Evolutionary conservation across 1,284 basidiomycete species (phyloP).

Genomic region (Schizophyllum commune): DNA sequence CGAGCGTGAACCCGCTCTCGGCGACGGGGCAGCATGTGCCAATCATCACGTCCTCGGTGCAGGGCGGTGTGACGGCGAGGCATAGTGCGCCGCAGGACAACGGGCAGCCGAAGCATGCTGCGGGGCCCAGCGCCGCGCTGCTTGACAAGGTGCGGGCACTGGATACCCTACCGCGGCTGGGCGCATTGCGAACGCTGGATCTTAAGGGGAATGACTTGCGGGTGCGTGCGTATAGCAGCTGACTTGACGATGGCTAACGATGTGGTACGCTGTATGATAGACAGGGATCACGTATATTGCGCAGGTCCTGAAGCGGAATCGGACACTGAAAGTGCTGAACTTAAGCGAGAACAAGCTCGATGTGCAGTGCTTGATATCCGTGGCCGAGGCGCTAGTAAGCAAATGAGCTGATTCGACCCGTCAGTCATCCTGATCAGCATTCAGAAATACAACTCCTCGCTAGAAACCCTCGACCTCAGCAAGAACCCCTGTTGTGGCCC

Average conservation of each 20-base stretch:
- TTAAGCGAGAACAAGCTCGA: slow-evolving; percentile 93
- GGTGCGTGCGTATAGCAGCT: slow-evolving; percentile 36
- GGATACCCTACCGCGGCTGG: slow-evolving; percentile 79
- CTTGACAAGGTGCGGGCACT: slow-evolving; percentile 77
- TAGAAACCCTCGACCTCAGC: slow-evolving; percentile 92
- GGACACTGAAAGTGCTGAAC: slow-evolving; percentile 91
- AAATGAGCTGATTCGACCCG: not conserved
- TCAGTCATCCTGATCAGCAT: not conserved
- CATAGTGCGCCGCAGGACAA: slow-evolving; percentile 29
- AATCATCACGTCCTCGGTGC: slow-evolving; percentile 66
- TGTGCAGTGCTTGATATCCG: slow-evolving; percentile 65
- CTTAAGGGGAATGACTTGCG: slow-evolving; percentile 87
- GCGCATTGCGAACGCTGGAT: slow-evolving; percentile 84
- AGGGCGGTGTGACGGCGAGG: slow-evolving; percentile 73
- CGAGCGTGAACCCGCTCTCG: slow-evolving; percentile 42
- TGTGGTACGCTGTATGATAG: slow-evolving; percentile 25
- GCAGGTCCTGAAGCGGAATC: slow-evolving; percentile 92
- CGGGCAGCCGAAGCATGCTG: slow-evolving; percentile 23
- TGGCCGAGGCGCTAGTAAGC: slow-evolving; percentile 86
- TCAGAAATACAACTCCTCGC: slow-evolving; percentile 89
- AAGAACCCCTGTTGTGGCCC: slow-evolving; percentile 92
- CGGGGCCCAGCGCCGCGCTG: slow-evolving; percentile 65
- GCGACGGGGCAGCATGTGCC: slow-evolving; percentile 52
- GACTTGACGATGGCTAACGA: slow-evolving; percentile 1
- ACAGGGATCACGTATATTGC: slow-evolving; percentile 85